Evolutionary conservation across 1,139 yeast species (phyloP).

Genomic region (Hyphopichia buzzinii): DNA sequence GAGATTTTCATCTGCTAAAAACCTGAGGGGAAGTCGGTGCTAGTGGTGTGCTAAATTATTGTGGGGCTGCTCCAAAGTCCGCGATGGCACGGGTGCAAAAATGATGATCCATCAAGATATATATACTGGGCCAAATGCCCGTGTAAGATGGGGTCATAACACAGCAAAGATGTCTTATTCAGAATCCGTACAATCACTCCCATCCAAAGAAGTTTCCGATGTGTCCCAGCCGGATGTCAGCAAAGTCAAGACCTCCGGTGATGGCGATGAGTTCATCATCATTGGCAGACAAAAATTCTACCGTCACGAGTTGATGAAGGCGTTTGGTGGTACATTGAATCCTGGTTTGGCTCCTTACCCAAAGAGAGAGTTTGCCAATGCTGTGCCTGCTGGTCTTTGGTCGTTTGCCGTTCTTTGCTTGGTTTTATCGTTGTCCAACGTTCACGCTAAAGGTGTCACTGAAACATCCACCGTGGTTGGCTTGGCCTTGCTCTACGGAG

Average conservation of each 20-base stretch:
- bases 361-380: conserved; percentile 46
- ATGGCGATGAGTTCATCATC: conserved; percentile 22
- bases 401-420: conserved; percentile 54
- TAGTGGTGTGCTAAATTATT: background rate
- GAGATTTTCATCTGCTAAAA: background rate
- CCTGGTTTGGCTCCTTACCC: conserved; percentile 40
- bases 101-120: background rate
- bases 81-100: background rate
- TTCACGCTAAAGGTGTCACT: conserved; percentile 40
- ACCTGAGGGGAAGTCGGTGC: background rate
- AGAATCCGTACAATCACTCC: conserved; percentile 5
- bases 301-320: conserved; percentile 27
- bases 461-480: conserved; percentile 42
- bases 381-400: conserved; percentile 60
- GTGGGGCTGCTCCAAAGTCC: background rate
- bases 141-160: background rate
- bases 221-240: conserved; percentile 5
- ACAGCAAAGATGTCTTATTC: background rate
- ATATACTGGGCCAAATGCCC: background rate
- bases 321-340: conserved; percentile 36
- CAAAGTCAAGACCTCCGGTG: conserved; percentile 15
- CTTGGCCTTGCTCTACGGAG: conserved; percentile 44
- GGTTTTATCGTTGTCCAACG: conserved; percentile 41
- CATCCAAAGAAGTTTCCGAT: conserved; percentile 6
- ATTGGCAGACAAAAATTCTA: conserved; percentile 25